Base-by-base conservation (phyloP, 2,329 filamentous ascomycete species). In the Botrytis tulipae region DNA sequence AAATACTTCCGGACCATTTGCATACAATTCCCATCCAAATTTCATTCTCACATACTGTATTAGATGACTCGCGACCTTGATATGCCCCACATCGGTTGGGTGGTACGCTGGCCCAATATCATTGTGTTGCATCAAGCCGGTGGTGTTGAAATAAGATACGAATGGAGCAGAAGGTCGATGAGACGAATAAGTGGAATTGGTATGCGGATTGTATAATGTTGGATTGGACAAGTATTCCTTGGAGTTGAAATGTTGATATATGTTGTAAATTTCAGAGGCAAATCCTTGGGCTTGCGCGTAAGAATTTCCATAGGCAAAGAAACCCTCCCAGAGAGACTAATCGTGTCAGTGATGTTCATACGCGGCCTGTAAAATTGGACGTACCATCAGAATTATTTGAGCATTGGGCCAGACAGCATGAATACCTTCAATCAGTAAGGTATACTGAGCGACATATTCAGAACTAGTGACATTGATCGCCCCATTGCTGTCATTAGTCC, bases 81-180 rank as follows among this genome's bases (percentile, higher is more conserved):
- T 83, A 71, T 89, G 86, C 5, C 88, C 88, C 12, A 89, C 85
- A 77, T 91, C 89, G 0, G 88, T 90, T 0, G 87, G 88, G 77
- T 91, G 89, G 76, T 83, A 89, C 76, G 85, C 83, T 10, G 88
- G 88, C 3, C 83, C 85, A 74, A 89, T 88, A 77, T 90, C 88
- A 75, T 90, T 90, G 77, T 90, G 87, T 76, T 90, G 86, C 76
- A 91, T 78, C 62, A 90, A 87, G 0, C 88, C 88, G 16, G 84
- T 87, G 0, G 87, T 89, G 77, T 89, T 87, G 81, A 91, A 90
- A 76, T 89, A 88, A 77, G 89, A 85, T 44, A 90, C 86, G 71
- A 88, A 90, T 79, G 79, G 79, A 7, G 66, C 67, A 54, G 78
- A 78, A 20, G 78, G 78, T 35, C 74, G 78, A 71, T 82, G 76